A percentile compares a stretch with the other conserved stretches of the same genome.
These are phyloP conservation scores for Tuber microsphaerosporum DNA, from an alignment of 495 filamentous ascomycete genomes.

Conservation along the genomic window DNA sequence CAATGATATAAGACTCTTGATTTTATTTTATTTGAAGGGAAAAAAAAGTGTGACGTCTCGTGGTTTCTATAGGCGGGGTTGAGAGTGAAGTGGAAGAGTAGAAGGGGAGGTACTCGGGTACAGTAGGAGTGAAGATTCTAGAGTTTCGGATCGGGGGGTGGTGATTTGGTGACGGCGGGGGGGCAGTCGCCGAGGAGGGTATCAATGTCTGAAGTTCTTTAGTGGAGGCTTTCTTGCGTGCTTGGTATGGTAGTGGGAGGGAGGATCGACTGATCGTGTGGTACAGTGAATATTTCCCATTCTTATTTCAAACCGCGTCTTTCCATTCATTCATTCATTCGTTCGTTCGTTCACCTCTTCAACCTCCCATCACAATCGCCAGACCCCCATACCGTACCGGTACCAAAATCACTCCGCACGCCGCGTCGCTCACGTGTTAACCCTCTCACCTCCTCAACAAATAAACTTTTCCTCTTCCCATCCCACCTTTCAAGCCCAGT, in stretches of 20 bases:
- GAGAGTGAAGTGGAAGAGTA: not conserved
- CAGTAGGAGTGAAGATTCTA: not conserved
- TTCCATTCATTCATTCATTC: not conserved
- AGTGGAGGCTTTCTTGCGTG: not conserved
- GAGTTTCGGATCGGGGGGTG: not conserved
- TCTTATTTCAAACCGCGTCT: not conserved
- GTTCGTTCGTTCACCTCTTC: no score
- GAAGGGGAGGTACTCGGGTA: no score
- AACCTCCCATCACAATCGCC: not conserved
- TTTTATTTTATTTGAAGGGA: not conserved
- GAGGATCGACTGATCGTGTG: not conserved
- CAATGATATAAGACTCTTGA: not conserved
- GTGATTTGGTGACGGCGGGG: not conserved
- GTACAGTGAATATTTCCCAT: not conserved
- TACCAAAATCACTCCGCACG: not conserved
- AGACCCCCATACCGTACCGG: not conserved
- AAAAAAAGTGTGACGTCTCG: not conserved
- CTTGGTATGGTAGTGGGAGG: not conserved
- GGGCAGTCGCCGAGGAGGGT: not conserved
- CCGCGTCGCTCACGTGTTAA: constrained; percentile 1
- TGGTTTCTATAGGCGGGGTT: not conserved
- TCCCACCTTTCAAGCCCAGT: not conserved
- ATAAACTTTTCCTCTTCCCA: not conserved
- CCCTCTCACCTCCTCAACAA: not conserved
- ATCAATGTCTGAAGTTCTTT: not conserved